Percentiles rank a stretch among this genome's conserved stretches.
These are phyloP conservation scores for Carallia brachiata DNA, from an alignment of 345 rosid genomes.

Conservation along the genomic window DNA sequence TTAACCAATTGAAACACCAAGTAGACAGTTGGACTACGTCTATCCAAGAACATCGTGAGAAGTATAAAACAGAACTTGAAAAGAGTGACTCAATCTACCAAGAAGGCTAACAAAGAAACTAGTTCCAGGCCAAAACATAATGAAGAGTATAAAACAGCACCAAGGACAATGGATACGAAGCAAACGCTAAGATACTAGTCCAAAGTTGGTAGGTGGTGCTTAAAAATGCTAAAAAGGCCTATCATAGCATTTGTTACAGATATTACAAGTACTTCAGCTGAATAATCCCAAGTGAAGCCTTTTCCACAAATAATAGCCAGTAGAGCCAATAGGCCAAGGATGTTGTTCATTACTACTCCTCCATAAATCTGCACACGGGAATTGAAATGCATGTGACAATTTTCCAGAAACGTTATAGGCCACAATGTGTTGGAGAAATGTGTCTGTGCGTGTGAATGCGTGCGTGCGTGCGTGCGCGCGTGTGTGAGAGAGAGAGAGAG, in stretches of 20 bases:
- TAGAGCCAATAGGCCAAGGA: conserved; percentile 22
- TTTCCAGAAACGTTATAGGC: background rate
- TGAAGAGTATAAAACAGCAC: conserved; percentile 33
- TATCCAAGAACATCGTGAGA: no score
- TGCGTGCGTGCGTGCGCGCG: no score
- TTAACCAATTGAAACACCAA: no score
- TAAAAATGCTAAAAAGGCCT: conserved; percentile 22
- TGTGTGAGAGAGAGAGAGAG: no score
- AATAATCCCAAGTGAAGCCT: conserved; percentile 35
- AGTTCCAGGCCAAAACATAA: conserved; percentile 15
- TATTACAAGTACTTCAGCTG: conserved; percentile 34
- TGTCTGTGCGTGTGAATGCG: background rate
- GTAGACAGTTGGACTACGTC: no score
- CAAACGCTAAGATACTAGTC: conserved; percentile 32
- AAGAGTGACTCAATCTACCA: background rate
- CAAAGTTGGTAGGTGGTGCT: conserved; percentile 32
- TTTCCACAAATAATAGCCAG: conserved; percentile 26
- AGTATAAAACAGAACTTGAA: no score
- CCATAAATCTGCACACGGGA: conserved; percentile 40
- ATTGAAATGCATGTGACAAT: background rate
- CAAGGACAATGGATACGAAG: conserved; percentile 35
- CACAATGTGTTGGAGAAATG: background rate
- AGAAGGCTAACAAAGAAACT: background rate
- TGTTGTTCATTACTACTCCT: conserved; percentile 34
- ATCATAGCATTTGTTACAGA: conserved; percentile 12